A percentile compares a stretch with the other conserved stretches of the same genome.
These are phyloP conservation scores for Penicillium sp. DNA, from an alignment of 2,329 filamentous ascomycete species.

Conservation along the genomic window DNA sequence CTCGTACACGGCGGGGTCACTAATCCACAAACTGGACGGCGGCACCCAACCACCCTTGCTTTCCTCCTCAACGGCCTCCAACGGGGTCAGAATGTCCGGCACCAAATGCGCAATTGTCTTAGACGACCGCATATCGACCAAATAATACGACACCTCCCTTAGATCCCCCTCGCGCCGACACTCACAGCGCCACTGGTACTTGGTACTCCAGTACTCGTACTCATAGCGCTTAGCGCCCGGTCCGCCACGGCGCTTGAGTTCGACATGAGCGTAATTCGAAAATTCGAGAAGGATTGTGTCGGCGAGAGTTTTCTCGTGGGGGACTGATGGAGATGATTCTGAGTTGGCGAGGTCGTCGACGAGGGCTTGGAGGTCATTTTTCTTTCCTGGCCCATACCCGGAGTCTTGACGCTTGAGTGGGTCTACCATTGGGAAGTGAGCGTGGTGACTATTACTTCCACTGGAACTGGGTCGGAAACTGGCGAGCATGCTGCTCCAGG, in stretches of 20 bases:
- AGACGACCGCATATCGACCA: slow-evolving; percentile 68
- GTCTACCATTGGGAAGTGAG: slow-evolving; percentile 34
- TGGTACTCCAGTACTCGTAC: slow-evolving; percentile 90
- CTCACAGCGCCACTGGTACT: slow-evolving; percentile 81
- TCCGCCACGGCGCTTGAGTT: slow-evolving; percentile 69
- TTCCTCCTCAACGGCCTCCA: slow-evolving; percentile 72
- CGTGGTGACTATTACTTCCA: slow-evolving; percentile 37
- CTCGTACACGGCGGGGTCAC: slow-evolving; percentile 69
- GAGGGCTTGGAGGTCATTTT: background rate
- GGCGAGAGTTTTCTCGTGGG: slow-evolving; percentile 53
- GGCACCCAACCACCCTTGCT: slow-evolving; percentile 85
- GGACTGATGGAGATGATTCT: background rate
- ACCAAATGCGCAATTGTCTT: slow-evolving; percentile 80
- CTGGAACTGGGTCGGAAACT: slow-evolving; percentile 61
- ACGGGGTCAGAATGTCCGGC: slow-evolving; percentile 73
- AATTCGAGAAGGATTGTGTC: slow-evolving; percentile 91
- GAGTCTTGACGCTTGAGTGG: slow-evolving; percentile 60
- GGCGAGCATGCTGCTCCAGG: slow-evolving; percentile 63
- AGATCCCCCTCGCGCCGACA: slow-evolving; percentile 67
- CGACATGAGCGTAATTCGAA: slow-evolving; percentile 93
- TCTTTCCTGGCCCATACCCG: slow-evolving; percentile 41
- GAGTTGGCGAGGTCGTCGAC: background rate
- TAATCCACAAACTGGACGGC: slow-evolving; percentile 89
- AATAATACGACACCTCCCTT: slow-evolving; percentile 74
- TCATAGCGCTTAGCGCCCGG: slow-evolving; percentile 76